Conservation (phyloP, 352 stramenopile genomes). For the Halophytophthora batemanensis region DNA sequence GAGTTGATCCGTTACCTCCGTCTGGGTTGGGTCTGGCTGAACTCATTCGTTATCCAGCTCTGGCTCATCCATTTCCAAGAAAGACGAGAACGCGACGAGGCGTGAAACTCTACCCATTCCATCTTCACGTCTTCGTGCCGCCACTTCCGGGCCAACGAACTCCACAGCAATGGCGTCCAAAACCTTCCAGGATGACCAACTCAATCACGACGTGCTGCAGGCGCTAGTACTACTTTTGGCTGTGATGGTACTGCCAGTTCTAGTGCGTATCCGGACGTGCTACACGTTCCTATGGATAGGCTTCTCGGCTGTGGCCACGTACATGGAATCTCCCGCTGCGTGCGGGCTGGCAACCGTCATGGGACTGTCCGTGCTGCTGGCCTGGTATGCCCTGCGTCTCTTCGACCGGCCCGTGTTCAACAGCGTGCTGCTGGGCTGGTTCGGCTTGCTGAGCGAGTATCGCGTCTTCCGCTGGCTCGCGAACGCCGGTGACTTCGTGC, state of each 20-base stretch:
- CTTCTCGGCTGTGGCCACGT: conserved; percentile 22
- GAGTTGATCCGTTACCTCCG: too few species aligned
- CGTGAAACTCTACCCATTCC: too few species aligned
- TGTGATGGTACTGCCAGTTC: conserved; percentile 18
- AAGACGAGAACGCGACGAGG: too few species aligned
- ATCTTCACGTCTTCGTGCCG: too few species aligned
- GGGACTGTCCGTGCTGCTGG: conserved; percentile 30
- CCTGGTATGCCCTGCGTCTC: conserved; percentile 29
- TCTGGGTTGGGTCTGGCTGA: too few species aligned
- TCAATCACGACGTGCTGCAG: conserved; percentile 13
- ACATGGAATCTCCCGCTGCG: conserved; percentile 18
- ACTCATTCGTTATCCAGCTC: too few species aligned
- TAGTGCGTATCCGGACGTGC: conserved; percentile 18
- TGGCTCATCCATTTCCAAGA: too few species aligned
- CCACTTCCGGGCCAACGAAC: too few species aligned
- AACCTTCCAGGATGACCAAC: conserved; percentile 9
- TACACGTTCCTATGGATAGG: conserved; percentile 27
- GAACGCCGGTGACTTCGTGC: conserved; percentile 20
- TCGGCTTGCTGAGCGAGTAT: conserved; percentile 30
- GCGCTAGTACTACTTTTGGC: conserved; percentile 14
- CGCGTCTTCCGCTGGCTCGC: conserved; percentile 16
- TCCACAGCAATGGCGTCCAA: too few species aligned
- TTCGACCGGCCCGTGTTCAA: conserved; percentile 32
- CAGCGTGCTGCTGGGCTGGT: conserved; percentile 31
- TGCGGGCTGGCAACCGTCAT: conserved; percentile 26